Evolutionary conservation across 2,329 filamentous ascomycete species (phyloP).

Genomic region (Monosporascus sp.): DNA sequence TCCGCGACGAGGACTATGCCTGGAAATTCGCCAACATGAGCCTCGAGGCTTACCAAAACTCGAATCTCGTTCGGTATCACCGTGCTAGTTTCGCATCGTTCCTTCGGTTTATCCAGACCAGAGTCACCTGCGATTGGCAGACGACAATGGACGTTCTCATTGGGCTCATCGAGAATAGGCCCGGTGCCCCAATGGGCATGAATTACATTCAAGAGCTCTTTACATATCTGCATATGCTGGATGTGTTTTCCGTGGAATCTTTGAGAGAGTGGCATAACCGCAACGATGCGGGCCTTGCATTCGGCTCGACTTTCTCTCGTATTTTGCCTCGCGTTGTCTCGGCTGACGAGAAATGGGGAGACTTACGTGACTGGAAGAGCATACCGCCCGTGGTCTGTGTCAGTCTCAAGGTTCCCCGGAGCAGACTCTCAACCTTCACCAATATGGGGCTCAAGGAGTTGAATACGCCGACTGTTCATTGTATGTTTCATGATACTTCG

Average conservation of each 20-base stretch:
- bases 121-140: slow-evolving; percentile 28
- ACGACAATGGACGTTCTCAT: slow-evolving; percentile 22
- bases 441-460: background rate
- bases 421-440: slow-evolving; percentile 4
- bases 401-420: slow-evolving; percentile 12
- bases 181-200: slow-evolving; percentile 17
- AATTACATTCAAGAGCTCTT: slow-evolving; percentile 31
- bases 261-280: background rate
- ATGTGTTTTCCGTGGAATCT: slow-evolving; percentile 19
- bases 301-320: slow-evolving; percentile 2
- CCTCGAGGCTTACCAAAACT: background rate
- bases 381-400: slow-evolving; percentile 13
- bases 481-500: background rate
- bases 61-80: slow-evolving; percentile 2
- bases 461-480: slow-evolving; percentile 6
- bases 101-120: slow-evolving; percentile 9
- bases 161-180: slow-evolving; percentile 24
- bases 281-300: slow-evolving; percentile 14
- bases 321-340: slow-evolving; percentile 28
- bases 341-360: background rate
- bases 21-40: background rate
- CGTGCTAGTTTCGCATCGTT: slow-evolving; percentile 8
- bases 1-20: slow-evolving; percentile 3
- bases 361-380: slow-evolving; percentile 9
- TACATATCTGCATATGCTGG: slow-evolving; percentile 30